Evolutionary conservation across 192 early-diverging fungal species (phyloP), one percentile per base, ranked within the genome.

Genomic region (Coemansia sp.): DNA sequence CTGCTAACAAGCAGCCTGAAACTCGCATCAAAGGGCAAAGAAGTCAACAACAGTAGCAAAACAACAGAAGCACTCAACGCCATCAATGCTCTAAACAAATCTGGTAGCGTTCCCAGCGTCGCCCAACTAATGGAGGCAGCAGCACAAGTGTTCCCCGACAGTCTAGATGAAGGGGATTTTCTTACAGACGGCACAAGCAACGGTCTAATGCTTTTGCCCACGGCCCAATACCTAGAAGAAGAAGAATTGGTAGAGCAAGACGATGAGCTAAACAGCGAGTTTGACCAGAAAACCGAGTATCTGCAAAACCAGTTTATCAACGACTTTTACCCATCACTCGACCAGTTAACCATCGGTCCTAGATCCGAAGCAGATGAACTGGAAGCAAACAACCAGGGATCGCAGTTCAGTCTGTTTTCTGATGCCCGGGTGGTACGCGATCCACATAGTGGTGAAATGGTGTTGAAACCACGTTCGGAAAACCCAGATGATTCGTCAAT

Each of bases 381-480:
- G 4, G 66, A 22, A 20, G 4, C 22, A 50, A 45, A 60, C 42
- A n/a, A 54, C 42, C 42, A 42, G n/a, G n/a, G 17, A 22, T 73
- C 71, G 16, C 61, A 63, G 20, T 73, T 67, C 49, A 50, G 55
- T 16, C 8, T 63, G 60, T 67, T 73, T 54, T 31, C 67, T 14
- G 71, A 70, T 28, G 65, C 63, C 18, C 57, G 66, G 3, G 66
- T 68, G 3, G 66, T 66, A 2, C 31, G 45, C 57, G 67, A 71
- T 28, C 56, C 56, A 31, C 56, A 64, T 5, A 71, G 55, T 2
- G 74, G 68, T 18, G 54, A 70, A 34, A 61, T 49, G 1, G 63
- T 61, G 11, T 32, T 72, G 18, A 20, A 14, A 11, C 10, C 42
- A 14, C 42, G 16, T 5, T 45, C 42, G 5, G 42, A 45, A 45